These are phyloP conservation scores for Kwoniella sp. DNA, from an alignment of 768 basidiomycete species.

Conservation along the genomic window DNA sequence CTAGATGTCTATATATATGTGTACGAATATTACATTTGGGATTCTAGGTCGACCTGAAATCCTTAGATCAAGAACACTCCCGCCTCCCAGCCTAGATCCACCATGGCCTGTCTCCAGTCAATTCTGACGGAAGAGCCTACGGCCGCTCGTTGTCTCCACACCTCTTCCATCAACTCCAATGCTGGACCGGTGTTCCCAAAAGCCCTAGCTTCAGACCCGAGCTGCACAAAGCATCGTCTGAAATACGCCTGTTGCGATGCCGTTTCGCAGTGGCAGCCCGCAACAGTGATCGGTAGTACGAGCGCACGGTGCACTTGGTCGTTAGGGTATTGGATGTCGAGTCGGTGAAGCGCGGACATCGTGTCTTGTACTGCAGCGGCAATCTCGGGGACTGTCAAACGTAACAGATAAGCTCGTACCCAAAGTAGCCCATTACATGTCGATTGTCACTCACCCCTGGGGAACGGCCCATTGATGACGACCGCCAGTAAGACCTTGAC, in stretches of 20 bases:
- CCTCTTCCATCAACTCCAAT: constrained; percentile 33
- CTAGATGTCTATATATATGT: not conserved
- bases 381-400: constrained; percentile 27
- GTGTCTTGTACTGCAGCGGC: constrained; percentile 25
- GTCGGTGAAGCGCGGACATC: constrained; percentile 10
- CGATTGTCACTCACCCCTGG: constrained; percentile 24
- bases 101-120: constrained; percentile 27
- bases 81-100: constrained; percentile 23
- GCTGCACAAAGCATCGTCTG: constrained; percentile 13
- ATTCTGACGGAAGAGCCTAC: constrained; percentile 1
- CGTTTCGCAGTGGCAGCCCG: constrained; percentile 32
- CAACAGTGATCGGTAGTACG: constrained; percentile 32
- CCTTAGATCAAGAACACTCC: constrained; percentile 27
- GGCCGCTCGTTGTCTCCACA: constrained; percentile 23
- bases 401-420: not conserved
- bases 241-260: constrained; percentile 16
- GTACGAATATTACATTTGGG: constrained; percentile 1
- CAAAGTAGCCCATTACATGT: not conserved
- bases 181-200: constrained; percentile 32
- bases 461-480: constrained; percentile 28
- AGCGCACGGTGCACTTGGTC: constrained; percentile 22
- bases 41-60: not conserved
- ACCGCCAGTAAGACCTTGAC: constrained; percentile 26
- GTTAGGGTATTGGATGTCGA: constrained; percentile 22
- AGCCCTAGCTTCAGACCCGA: constrained; percentile 27